A percentile compares a stretch with the other conserved stretches of the same genome.
Evolutionary conservation across 139 green algal species (phyloP).

Genomic region (Limnomonas spitsbergensis): DNA sequence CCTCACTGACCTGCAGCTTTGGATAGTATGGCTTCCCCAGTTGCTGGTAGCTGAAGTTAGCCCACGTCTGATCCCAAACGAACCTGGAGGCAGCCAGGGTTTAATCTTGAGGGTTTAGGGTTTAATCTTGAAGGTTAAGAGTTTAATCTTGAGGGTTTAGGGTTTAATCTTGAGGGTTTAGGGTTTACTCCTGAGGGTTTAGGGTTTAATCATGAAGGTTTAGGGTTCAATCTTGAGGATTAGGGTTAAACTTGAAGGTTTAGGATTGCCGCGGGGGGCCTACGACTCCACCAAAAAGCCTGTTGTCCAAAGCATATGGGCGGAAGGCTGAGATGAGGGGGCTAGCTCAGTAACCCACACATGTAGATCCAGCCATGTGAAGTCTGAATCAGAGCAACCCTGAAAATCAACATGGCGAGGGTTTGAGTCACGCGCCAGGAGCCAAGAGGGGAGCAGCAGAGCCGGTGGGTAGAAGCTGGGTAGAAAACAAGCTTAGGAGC

Average conservation of each 20-base stretch:
- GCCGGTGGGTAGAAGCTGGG: neutral
- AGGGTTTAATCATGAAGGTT: neutral
- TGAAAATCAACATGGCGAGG: neutral
- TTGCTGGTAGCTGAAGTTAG: neutral
- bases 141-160: neutral
- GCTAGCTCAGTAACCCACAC: neutral
- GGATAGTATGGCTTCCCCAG: constrained; percentile 14
- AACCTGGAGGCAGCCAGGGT: neutral
- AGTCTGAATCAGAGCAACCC: neutral
- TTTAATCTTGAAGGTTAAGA: neutral
- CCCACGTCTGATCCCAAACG: neutral
- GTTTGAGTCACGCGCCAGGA: neutral
- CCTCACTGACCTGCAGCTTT: constrained; percentile 7
- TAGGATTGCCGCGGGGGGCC: no score
- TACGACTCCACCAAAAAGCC: no score
- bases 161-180: neutral
- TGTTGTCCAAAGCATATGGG: no score
- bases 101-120: neutral
- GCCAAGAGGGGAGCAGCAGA: neutral
- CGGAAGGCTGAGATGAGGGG: neutral
- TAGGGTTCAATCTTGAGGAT: neutral
- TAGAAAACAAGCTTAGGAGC: no score
- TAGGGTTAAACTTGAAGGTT: no score
- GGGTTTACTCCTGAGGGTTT: neutral
- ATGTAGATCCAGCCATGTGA: neutral